Base-by-base conservation (phyloP, 441 rosid genomes). In the Codiaeum variegatum region DNA sequence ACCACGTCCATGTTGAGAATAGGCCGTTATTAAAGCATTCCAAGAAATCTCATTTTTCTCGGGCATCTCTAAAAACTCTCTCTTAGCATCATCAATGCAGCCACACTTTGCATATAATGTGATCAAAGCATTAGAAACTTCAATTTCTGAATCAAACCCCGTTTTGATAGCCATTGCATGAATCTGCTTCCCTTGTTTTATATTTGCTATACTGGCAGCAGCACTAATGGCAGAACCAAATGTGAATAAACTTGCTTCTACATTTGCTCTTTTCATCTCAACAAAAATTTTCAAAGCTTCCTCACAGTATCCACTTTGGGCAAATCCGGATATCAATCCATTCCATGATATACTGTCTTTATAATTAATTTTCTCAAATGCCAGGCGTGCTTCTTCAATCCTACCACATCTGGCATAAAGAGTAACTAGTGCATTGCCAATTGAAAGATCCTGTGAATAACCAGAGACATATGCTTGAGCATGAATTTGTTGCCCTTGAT, bases 51-150 rank as follows among this genome's bases (percentile, higher is more conserved):
- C 84, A 76, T 70, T 94, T 85, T 87, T 94, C 58, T 82, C 84
- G 29, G 87, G 79, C 87, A 91, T 90, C 74, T 74, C 71, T 68
- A 82, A 75, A 42, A 94, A 94, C 82, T 80, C 64, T 11, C 81
- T 85, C 54, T 74, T 86, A 29, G 98, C 92, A 77, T 83, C 89
- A 24, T 72, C 86, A 78, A 94, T 83, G 74, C 83, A 81, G 75
- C 98, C 98, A 58, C 97, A 87, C 85, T 94, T 91, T 38, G 93
- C 87, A 77, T 91, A 88, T 90, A 94, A 87, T 76, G 89, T 90
- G 76, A 89, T 85, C 71, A 87, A 80, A 7, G 92, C 89, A 84
- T 94, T 94, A 69, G 85, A 86, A 62, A 91, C 72, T 71, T 61
- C 76, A 67, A 44, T 76, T 76, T 83, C 94, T 23, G 86, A 83